A percentile compares a stretch with the other conserved stretches of the same genome.
Evolutionary conservation across 805 yeast genomes (phyloP).

Genomic region (Cyberlindnera xylosilytica): DNA sequence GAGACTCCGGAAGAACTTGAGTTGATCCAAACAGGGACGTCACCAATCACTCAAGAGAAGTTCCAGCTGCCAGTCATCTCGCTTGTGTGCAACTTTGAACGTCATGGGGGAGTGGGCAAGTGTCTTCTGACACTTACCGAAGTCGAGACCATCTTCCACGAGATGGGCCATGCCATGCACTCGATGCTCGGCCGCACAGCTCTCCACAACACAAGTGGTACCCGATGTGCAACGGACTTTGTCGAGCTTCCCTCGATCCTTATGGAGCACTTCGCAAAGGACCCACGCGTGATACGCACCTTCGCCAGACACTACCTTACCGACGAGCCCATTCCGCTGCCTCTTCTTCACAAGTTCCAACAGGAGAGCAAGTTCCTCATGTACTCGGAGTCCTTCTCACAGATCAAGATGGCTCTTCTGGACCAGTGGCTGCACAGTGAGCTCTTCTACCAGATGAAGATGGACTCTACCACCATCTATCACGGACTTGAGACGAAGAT

Average conservation of each 20-base stretch:
- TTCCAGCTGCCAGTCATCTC: conserved; percentile 90
- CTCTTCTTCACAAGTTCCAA: conserved; percentile 49
- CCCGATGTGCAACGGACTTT: conserved; percentile 93
- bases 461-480: conserved; percentile 61
- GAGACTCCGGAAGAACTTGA: conserved; percentile 40
- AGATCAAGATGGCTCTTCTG: conserved; percentile 82
- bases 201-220: conserved; percentile 89
- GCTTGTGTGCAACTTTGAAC: conserved; percentile 76
- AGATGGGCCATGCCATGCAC: conserved; percentile 99
- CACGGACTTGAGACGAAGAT: conserved; percentile 60
- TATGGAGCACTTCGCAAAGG: conserved; percentile 90
- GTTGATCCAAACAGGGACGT: conserved; percentile 32
- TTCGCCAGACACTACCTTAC: conserved; percentile 71
- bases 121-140: conserved; percentile 70
- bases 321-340: conserved; percentile 52
- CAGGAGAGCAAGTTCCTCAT: conserved; percentile 50
- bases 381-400: conserved; percentile 77
- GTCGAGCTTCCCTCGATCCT: conserved; percentile 96
- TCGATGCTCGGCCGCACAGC: conserved; percentile 93
- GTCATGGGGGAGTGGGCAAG: conserved; percentile 38
- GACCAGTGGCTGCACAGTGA: conserved; percentile 73
- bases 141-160: conserved; percentile 93
- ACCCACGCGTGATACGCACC: conserved; percentile 65
- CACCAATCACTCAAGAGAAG: conserved; percentile 38
- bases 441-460: conserved; percentile 33